Base-by-base conservation (phyloP, 1,284 basidiomycete genomes). In the Irpex sp. region DNA sequence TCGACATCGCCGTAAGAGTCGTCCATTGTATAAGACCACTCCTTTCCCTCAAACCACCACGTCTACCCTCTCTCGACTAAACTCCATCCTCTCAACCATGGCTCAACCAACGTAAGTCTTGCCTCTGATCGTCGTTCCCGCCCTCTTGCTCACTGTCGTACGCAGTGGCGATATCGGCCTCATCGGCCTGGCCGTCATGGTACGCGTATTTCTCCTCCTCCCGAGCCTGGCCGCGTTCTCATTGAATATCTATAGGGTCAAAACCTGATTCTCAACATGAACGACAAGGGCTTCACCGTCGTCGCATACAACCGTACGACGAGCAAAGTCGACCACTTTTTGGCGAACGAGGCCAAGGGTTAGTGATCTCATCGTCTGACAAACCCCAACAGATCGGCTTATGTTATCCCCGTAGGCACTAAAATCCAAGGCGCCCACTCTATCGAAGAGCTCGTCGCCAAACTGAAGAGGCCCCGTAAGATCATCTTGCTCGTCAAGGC, bases 251-350 rank as follows among this genome's bases (percentile, higher is more conserved):
- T 40, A 8, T 40, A 96, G 93, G 94, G 94, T 74, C 94, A 97
- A 88, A 97, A 97, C 80, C 79, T 97, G 73, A 96, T 97, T 77
- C 83, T 97, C 70, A 97, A 97, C 85, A 97, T 97, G 93, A 96
- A 96, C 78, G 97, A 98, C 86, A 98, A 99, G 83, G 97, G 97
- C 60, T 99, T 96, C 84, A 96, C 82, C 69, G 97, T 99, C 72
- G 91, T 94, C 70, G 96, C 94, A 26, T 99, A 92, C 85, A 99
- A 99, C 85, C 93, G 97, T 72, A 99, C 97, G 57, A 92, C 89
- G 71, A 91, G 88, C 82, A 99, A 99, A 81, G 96, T 99, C 71
- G 96, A 98, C 78, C 76, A 86, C 77, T 99, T 99, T 87, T 87
- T 99, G 67, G 88, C 84, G 68, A 96, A 98, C 78, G 95, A 99